Base-by-base conservation (phyloP, 2,329 filamentous ascomycete species). In the Pestalotiopsis sp. region DNA sequence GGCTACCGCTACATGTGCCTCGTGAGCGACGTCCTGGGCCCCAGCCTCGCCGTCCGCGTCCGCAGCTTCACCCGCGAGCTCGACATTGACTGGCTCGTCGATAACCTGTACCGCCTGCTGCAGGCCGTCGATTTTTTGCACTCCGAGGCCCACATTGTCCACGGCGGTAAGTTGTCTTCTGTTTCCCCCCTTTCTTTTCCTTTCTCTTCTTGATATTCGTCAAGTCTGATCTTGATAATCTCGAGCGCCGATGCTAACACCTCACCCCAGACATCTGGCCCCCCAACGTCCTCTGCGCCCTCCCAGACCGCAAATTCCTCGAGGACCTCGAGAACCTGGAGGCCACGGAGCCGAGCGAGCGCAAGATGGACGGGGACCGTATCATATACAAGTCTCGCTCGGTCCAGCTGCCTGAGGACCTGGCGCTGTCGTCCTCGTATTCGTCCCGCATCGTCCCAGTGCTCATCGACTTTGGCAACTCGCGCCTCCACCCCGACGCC, bases 21-120 rank as follows among this genome's bases (percentile, higher is more conserved):
- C 27, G 59, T 62, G 13, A 62, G 27, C 59, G 27, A 62, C 17
- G 59, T 62, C 12, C 31, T 62, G 13, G 59, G 59, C 14, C 59
- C 59, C 3, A 62, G 36, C 31, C 59, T 62, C 12, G 25, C 27
- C 13, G 27, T 59, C 17, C 36, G 20, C 27, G 17, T 68, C 11
- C 12, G 13, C 13, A 11, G 27, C 41, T n/a, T n/a, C 6, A 25
- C 58, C 17, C 57, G 27, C 7, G 74, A 7, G 36, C 76, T n/a
- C 74, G 71, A 59, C 12, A 65, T n/a, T 65, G 73, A 20, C 69
- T 74, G 13, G 75, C 71, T 7, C 1, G 74, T 74, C 58, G 67
- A 66, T 5, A 67, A 77, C 5, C 67, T 79, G 45, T 75, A 76
- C 56, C 71, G 70, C 49, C 71, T 65, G 38, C 57, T 76, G 38